phyloP scores from a whole-genome alignment of 1,139 yeast species.

The Zygoascus hellenicus region DNA sequence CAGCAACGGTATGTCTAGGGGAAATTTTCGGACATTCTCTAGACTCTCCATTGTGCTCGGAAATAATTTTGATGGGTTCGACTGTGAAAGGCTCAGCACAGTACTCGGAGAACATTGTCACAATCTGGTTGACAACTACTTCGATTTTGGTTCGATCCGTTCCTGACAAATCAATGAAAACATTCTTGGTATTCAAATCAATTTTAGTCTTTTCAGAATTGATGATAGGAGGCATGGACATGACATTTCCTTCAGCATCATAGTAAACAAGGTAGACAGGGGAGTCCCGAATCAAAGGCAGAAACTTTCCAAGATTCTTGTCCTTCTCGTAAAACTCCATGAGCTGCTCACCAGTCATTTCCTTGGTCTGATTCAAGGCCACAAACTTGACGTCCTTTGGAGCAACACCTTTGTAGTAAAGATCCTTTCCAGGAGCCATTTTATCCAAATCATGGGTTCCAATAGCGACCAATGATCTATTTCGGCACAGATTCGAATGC shows the following conservation, averaged over 20 bases:
- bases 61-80: constrained; percentile 82
- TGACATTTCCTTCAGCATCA: constrained; percentile 71
- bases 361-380: constrained; percentile 81
- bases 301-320: constrained; percentile 80
- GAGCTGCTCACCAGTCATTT: constrained; percentile 68
- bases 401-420: constrained; percentile 75
- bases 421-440: constrained; percentile 72
- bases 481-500: constrained; percentile 92
- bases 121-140: constrained; percentile 82
- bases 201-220: constrained; percentile 90
- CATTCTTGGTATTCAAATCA: constrained; percentile 73
- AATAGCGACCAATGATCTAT: constrained; percentile 94
- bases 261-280: constrained; percentile 89
- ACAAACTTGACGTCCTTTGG: constrained; percentile 66
- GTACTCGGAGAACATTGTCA: constrained; percentile 93
- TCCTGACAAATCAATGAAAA: constrained; percentile 91
- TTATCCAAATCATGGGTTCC: constrained; percentile 96
- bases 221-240: constrained; percentile 95
- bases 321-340: constrained; percentile 90
- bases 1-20: constrained; percentile 68
- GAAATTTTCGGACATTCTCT: constrained; percentile 70
- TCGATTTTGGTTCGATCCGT: constrained; percentile 92
- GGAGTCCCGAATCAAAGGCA: constrained; percentile 81
- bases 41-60: constrained; percentile 74
- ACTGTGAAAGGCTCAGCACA: constrained; percentile 63